phyloP scores from a whole-genome alignment of 2,329 filamentous ascomycete genomes.

The Ophiostoma montium region DNA sequence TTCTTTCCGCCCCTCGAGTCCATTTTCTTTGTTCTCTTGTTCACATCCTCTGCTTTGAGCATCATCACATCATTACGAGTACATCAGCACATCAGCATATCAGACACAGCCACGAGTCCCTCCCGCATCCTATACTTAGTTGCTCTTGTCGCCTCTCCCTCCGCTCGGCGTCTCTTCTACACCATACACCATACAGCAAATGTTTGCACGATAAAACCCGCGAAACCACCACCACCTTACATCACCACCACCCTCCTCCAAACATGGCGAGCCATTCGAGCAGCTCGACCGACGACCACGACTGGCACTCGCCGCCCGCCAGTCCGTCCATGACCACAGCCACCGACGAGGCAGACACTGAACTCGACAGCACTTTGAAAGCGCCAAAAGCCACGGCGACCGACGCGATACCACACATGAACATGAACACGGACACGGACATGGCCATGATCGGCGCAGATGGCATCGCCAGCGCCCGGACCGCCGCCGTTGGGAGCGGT shows the following conservation, averaged over 20 bases:
- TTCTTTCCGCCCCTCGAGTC: neutral
- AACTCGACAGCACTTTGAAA: neutral
- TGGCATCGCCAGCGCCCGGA: neutral
- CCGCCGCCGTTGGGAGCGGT: neutral
- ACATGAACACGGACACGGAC: too few relatives aligned
- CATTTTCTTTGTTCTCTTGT: neutral
- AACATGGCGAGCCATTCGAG: neutral
- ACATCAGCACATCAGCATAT: too few relatives aligned
- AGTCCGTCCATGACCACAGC: conserved; percentile 1
- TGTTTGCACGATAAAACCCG: too few relatives aligned
- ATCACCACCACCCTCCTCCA: neutral
- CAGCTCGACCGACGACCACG: conserved; percentile 5
- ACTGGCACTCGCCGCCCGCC: conserved; percentile 5
- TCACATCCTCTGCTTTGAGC: neutral
- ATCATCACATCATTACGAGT: too few relatives aligned
- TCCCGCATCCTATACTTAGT: too few relatives aligned
- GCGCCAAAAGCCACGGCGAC: neutral
- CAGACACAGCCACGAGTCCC: too few relatives aligned
- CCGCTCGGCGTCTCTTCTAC: too few relatives aligned
- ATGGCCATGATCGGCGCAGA: too few relatives aligned
- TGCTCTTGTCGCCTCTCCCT: too few relatives aligned
- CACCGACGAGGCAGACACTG: neutral
- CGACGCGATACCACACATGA: neutral
- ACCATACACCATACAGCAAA: too few relatives aligned
- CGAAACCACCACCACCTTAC: too few relatives aligned